These are phyloP conservation scores for Penstemon eatonii DNA, from an alignment of 257 asterid species.

Conservation along the genomic window DNA sequence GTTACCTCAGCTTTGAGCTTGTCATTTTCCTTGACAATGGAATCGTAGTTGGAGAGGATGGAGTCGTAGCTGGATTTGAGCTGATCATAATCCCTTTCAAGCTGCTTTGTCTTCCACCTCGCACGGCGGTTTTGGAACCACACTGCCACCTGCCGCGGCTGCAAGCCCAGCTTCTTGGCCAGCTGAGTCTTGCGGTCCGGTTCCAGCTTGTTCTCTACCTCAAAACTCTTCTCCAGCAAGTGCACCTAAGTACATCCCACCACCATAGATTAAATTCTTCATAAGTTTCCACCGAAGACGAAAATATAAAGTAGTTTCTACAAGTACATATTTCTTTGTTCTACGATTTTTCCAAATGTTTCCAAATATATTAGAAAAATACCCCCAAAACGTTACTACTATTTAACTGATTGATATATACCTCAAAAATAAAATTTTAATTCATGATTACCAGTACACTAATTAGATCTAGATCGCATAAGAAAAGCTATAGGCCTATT, in stretches of 20 bases:
- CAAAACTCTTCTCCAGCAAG: constrained; percentile 94
- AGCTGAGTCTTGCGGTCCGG: constrained; percentile 90
- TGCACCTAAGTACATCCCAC: constrained; percentile 54
- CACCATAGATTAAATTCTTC: too few relatives aligned
- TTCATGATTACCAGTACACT: too few relatives aligned
- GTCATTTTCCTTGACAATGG: constrained; percentile 72
- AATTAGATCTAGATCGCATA: too few relatives aligned
- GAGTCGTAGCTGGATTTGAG: constrained; percentile 86
- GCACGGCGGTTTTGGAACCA: constrained; percentile 99
- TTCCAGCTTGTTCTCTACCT: constrained; percentile 95
- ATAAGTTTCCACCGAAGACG: too few relatives aligned
- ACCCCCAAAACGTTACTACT: too few relatives aligned
- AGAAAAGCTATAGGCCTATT: too few relatives aligned
- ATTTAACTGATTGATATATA: too few relatives aligned
- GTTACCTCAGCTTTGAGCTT: constrained; percentile 90
- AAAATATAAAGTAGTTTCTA: too few relatives aligned
- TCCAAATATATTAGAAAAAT: too few relatives aligned
- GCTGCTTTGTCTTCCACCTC: constrained; percentile 96
- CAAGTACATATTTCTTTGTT: too few relatives aligned
- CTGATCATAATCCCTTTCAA: constrained; percentile 86
- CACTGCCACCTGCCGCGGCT: constrained; percentile 98
- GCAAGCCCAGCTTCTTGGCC: constrained; percentile 87
- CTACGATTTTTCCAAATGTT: too few relatives aligned
- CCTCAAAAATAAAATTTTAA: too few relatives aligned
- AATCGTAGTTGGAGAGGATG: constrained; percentile 67